Conservation (phyloP, 805 yeast species). For the Kodamaea kakaduensis region DNA sequence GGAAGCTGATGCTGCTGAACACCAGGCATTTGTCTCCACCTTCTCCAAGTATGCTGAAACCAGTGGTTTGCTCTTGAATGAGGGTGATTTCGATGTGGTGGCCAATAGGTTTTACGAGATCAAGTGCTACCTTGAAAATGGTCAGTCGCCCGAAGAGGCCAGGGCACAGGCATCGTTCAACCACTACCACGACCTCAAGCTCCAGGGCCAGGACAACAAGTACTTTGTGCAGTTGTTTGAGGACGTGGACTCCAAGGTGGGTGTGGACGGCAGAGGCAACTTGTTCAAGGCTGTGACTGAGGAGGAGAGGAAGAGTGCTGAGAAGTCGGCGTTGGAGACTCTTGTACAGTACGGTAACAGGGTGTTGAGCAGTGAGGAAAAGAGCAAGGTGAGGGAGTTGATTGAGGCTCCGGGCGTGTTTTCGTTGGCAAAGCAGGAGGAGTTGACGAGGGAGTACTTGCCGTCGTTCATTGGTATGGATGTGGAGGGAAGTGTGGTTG, state of each 20-base stretch:
- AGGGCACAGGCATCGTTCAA: slow-evolving; percentile 54
- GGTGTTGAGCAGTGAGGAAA: slow-evolving; percentile 33
- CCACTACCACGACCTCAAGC: slow-evolving; percentile 40
- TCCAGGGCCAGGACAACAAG: slow-evolving; percentile 38
- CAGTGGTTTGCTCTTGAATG: slow-evolving; percentile 17
- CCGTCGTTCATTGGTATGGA: slow-evolving; percentile 55
- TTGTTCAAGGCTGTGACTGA: slow-evolving; percentile 37
- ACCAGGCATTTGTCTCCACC: slow-evolving; percentile 19
- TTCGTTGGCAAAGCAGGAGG: slow-evolving; percentile 29
- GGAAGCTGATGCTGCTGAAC: slow-evolving; percentile 29
- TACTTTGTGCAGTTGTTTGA: slow-evolving; percentile 37
- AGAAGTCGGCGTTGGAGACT: slow-evolving; percentile 17
- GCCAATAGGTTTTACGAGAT: slow-evolving; percentile 49
- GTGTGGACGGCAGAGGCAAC: slow-evolving; percentile 44
- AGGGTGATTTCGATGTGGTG: slow-evolving; percentile 33
- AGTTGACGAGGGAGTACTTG: slow-evolving; percentile 46
- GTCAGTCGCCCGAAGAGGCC: slow-evolving; percentile 55
- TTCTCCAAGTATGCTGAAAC: slow-evolving; percentile 19
- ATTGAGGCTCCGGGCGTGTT: slow-evolving; percentile 43
- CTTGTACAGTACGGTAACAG: slow-evolving; percentile 22
- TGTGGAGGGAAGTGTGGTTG: slow-evolving; percentile 38
- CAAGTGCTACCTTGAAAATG: slow-evolving; percentile 50
- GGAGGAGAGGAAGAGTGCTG: slow-evolving; percentile 21
- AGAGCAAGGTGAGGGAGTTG: slow-evolving; percentile 38
- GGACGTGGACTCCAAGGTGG: slow-evolving; percentile 41